phyloP scores from a whole-genome alignment of 2,329 filamentous ascomycete species.

The Ploettnerulaceae sp. region DNA sequence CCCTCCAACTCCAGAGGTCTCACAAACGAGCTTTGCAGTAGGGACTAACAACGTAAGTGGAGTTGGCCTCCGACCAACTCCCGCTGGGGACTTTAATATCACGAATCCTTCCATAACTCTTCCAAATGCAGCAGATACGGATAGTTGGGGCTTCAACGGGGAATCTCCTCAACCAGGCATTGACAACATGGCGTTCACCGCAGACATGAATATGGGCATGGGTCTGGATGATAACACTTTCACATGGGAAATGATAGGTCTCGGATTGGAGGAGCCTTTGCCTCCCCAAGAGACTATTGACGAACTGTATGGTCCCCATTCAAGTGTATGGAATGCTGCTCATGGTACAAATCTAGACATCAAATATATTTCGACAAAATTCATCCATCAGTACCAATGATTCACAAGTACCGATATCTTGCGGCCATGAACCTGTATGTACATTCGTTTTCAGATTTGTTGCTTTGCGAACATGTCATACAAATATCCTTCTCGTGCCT shows the following conservation, averaged over 20 bases:
- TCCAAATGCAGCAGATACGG: constrained; percentile 47
- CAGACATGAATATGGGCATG: constrained; percentile 43
- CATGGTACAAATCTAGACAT: constrained; percentile 46
- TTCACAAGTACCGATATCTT: constrained; percentile 82
- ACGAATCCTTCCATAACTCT: constrained; percentile 41
- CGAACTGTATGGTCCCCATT: constrained; percentile 57
- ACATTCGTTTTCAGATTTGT: not conserved
- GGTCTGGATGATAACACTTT: constrained; percentile 52
- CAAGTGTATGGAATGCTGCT: constrained; percentile 7
- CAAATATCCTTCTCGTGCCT: not conserved
- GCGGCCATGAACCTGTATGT: constrained; percentile 77
- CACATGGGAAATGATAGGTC: constrained; percentile 75
- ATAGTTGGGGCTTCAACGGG: constrained; percentile 49
- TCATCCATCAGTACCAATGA: constrained; percentile 79
- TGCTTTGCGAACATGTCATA: not conserved
- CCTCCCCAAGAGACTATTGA: constrained; percentile 67
- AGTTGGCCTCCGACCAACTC: constrained; percentile 19
- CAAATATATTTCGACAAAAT: constrained; percentile 88
- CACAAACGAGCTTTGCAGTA: constrained; percentile 20
- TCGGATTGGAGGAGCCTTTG: constrained; percentile 65
- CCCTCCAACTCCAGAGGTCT: constrained; percentile 20
- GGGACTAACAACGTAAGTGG: constrained; percentile 21
- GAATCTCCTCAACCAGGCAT: constrained; percentile 46
- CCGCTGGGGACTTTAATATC: constrained; percentile 40
- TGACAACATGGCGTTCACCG: constrained; percentile 55